phyloP scores from a whole-genome alignment of 2,329 filamentous ascomycete species.

The Xylariaceae sp. region DNA sequence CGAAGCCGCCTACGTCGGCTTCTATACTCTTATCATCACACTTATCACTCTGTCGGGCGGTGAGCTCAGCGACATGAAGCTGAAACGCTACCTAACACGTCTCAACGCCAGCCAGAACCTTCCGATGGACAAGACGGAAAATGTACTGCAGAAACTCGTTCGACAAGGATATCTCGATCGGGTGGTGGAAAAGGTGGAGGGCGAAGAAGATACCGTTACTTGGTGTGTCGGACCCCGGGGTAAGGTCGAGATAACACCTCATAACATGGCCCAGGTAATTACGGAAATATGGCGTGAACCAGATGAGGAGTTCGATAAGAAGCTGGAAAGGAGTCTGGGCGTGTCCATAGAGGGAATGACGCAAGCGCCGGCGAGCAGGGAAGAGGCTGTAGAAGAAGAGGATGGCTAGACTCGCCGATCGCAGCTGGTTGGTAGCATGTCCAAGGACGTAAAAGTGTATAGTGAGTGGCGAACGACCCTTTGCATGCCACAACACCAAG shows the following conservation, averaged over 20 bases:
- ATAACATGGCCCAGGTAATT: constrained; percentile 67
- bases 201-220: constrained; percentile 70
- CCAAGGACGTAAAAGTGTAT: no score
- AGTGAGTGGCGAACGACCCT: no score
- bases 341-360: constrained; percentile 35
- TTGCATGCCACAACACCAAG: no score
- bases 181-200: constrained; percentile 57
- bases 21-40: constrained; percentile 76
- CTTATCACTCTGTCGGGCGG: constrained; percentile 72
- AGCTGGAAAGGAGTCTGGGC: constrained; percentile 57
- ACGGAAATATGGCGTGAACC: constrained; percentile 52
- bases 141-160: constrained; percentile 66
- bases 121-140: constrained; percentile 69
- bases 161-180: constrained; percentile 80
- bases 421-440: not conserved
- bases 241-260: constrained; percentile 76
- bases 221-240: constrained; percentile 83
- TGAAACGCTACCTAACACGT: constrained; percentile 68
- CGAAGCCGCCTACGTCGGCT: constrained; percentile 73
- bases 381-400: constrained; percentile 17
- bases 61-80: constrained; percentile 68
- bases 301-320: constrained; percentile 51
- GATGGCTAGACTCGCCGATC: constrained; percentile 1
- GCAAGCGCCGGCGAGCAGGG: constrained; percentile 15
- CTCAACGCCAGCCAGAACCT: constrained; percentile 72